Conservation (phyloP, 2,329 filamentous ascomycete species). For the Aspergillus proliferans region DNA sequence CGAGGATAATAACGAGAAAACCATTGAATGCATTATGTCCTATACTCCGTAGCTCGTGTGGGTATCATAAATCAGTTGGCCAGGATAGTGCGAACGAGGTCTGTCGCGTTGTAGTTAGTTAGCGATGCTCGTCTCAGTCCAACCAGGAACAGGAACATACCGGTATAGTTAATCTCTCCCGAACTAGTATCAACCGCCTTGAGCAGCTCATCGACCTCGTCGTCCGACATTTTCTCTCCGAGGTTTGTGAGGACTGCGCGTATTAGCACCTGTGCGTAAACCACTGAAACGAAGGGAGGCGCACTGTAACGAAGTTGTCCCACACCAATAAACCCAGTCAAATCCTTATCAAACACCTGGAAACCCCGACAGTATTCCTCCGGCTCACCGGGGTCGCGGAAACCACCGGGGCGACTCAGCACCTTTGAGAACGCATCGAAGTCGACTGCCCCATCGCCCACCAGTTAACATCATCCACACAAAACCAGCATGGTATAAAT, state of each 20-base stretch:
- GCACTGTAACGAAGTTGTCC: slow-evolving; percentile 86
- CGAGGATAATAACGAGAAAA: slow-evolving; percentile 1
- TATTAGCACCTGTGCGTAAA: slow-evolving; percentile 1
- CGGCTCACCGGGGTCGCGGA: slow-evolving; percentile 95
- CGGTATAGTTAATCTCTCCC: slow-evolving; percentile 95
- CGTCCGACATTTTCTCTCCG: slow-evolving; percentile 98
- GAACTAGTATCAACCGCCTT: slow-evolving; percentile 96
- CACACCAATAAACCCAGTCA: slow-evolving; percentile 95
- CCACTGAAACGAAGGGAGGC: slow-evolving; percentile 10
- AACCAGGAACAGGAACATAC: slow-evolving; percentile 46
- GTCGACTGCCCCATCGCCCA: slow-evolving; percentile 59
- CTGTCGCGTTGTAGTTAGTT: slow-evolving; percentile 36
- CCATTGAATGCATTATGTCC: not conserved
- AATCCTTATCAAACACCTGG: slow-evolving; percentile 98
- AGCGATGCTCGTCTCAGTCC: not conserved
- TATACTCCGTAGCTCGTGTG: slow-evolving; percentile 9
- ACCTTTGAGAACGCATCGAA: slow-evolving; percentile 96
- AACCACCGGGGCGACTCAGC: slow-evolving; percentile 93
- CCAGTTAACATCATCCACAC: slow-evolving; percentile 6
- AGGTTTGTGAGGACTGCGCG: slow-evolving; percentile 78
- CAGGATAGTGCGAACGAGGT: slow-evolving; percentile 79
- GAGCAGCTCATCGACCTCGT: slow-evolving; percentile 96
- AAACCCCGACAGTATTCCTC: slow-evolving; percentile 98
- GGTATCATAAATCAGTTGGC: slow-evolving; percentile 57
- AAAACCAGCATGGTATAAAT: not conserved